Percentiles rank a stretch among this genome's conserved stretches.
Evolutionary conservation across 2,329 filamentous ascomycete species (phyloP).

Genomic region (Metarhizium anisopliae): DNA sequence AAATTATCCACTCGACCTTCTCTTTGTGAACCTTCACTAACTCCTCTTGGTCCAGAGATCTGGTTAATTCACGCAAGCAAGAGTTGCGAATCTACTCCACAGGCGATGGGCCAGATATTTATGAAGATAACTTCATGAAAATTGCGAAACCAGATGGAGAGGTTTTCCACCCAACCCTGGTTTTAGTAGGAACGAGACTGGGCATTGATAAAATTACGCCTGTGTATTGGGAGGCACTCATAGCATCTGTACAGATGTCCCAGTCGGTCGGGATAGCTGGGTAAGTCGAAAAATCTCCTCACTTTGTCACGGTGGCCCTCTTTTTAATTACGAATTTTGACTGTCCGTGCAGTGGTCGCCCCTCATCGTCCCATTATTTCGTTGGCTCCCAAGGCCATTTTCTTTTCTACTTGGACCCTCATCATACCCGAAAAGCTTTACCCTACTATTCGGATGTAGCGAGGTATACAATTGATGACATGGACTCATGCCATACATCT

Average conservation of each 20-base stretch:
- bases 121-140: constrained; percentile 78
- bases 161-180: constrained; percentile 71
- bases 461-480: constrained; percentile 60
- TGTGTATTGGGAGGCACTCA: constrained; percentile 91
- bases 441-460: constrained; percentile 47
- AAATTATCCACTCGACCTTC: constrained; percentile 23
- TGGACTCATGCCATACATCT: constrained; percentile 79
- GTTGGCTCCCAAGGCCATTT: constrained; percentile 56
- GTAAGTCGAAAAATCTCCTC: constrained; percentile 38
- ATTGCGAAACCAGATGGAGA: constrained; percentile 60
- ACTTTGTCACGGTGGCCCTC: neutral
- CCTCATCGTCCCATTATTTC: constrained; percentile 71
- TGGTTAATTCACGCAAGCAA: constrained; percentile 58
- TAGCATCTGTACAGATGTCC: constrained; percentile 71
- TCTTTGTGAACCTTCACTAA: neutral
- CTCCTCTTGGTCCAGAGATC: constrained; percentile 44
- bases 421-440: constrained; percentile 70
- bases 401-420: constrained; percentile 93
- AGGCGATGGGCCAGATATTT: constrained; percentile 83
- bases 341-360: constrained; percentile 58
- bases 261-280: constrained; percentile 96
- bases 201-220: constrained; percentile 92
- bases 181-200: constrained; percentile 79
- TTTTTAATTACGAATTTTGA: neutral
- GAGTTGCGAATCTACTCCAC: constrained; percentile 78